These are phyloP conservation scores for Hymenoscyphus fructigenus DNA, from an alignment of 2,329 filamentous ascomycete genomes.

Conservation along the genomic window DNA sequence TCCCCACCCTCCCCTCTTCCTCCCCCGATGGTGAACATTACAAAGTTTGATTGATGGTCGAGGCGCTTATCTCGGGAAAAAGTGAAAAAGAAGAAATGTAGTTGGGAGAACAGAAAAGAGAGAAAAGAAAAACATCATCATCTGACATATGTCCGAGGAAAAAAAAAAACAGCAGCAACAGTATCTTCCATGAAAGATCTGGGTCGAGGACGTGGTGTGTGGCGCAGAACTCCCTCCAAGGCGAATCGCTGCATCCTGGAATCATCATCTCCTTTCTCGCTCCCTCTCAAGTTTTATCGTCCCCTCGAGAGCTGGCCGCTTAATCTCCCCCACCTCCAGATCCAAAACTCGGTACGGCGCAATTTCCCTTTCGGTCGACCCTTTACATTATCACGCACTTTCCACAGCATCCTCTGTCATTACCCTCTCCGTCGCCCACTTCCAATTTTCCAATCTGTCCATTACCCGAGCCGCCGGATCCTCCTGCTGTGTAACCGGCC, in stretches of 20 bases:
- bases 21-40: neutral
- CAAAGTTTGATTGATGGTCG: constrained; percentile 1
- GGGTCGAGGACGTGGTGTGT: neutral
- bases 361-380: neutral
- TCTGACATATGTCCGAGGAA: neutral
- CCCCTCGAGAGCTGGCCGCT: neutral
- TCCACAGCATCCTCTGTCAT: constrained; percentile 72
- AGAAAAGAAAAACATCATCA: neutral
- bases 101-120: neutral
- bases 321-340: neutral
- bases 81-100: neutral
- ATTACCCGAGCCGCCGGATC: constrained; percentile 57
- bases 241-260: neutral
- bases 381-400: constrained; percentile 85
- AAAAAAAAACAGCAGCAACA: neutral
- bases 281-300: neutral
- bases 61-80: neutral
- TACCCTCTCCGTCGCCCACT: constrained; percentile 62
- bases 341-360: neutral
- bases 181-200: constrained; percentile 1
- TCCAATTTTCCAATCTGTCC: constrained; percentile 70
- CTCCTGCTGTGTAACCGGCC: constrained; percentile 77
- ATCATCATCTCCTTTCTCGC: neutral
- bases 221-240: neutral
- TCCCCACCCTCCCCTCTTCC: neutral